phyloP scores from a whole-genome alignment of 768 basidiomycete species.

The Agrocybe chaxingu region DNA sequence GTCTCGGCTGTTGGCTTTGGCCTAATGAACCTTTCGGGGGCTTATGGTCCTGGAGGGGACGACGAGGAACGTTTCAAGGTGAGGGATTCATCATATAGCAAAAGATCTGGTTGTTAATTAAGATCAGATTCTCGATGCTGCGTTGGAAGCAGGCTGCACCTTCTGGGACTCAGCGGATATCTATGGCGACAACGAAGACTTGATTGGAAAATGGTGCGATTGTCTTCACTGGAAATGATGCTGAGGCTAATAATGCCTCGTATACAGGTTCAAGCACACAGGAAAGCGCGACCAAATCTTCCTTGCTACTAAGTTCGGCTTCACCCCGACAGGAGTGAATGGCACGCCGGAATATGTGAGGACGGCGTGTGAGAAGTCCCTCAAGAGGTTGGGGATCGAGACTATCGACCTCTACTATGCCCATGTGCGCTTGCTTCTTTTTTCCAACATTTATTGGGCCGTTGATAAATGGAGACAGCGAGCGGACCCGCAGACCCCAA shows the following conservation, averaged over 20 bases:
- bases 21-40: conserved; percentile 47
- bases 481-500: conserved; percentile 39
- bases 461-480: conserved; percentile 15
- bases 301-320: conserved; percentile 56
- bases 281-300: conserved; percentile 53
- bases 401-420: conserved; percentile 45
- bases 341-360: conserved; percentile 36
- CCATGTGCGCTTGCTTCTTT: conserved; percentile 26
- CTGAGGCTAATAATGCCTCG: neutral
- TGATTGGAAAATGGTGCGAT: conserved; percentile 30
- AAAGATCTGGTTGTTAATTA: neutral
- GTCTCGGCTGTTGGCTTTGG: conserved; percentile 57
- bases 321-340: conserved; percentile 13
- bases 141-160: conserved; percentile 36
- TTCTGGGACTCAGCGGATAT: conserved; percentile 49
- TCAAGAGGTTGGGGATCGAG: conserved; percentile 37
- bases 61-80: conserved; percentile 55
- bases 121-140: conserved; percentile 36
- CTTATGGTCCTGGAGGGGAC: conserved; percentile 34
- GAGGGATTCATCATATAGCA: conserved; percentile 23
- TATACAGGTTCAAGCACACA: conserved; percentile 41
- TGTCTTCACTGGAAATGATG: neutral
- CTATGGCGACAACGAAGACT: conserved; percentile 41
- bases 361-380: conserved; percentile 30
- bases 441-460: neutral